Base-by-base conservation (phyloP, 768 basidiomycete genomes). In the Krasilnikovozyma curviuscula region DNA sequence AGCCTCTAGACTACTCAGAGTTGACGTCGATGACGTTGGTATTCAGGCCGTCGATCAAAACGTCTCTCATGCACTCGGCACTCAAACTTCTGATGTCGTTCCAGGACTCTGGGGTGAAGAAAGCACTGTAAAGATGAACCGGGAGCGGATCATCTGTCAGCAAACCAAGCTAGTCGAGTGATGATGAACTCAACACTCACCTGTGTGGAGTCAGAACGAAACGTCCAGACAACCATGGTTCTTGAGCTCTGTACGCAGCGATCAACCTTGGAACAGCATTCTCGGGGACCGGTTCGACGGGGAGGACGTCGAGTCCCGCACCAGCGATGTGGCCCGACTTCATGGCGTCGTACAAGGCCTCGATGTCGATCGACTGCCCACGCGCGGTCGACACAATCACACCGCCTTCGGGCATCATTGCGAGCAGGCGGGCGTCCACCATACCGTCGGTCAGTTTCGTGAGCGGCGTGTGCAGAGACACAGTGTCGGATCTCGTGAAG, bases 301-400 rank as follows among this genome's bases (percentile, higher is more conserved):
- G 53, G 13, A 58, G 31, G 23, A 81, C 79, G 61, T 80, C 78
- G 48, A 80, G 59, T 0, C 74, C 78, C 0, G 72, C 77, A 0
- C 75, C 78, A 3, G 69, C 69, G 32, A 80, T 74, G 33, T 53
- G 63, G 30, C 66, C 68, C 27, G 68, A 56, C 50, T 68, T 59
- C 49, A 79, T 57, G 1, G 66, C 67, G 5, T 72, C 61, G 12
- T 78, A 49, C 25, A 81, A 59, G 0, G 72, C 78, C 0, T 44
- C 52, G 54, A 79, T 78, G 46, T 79, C 71, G 6, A 81, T 53
- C 54, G 48, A 56, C 57, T 37, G 44, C 13, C 57, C 57, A 1
- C 57, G 44, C n/a, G 53, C 50, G 5, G 57, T 58, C 40, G 54
- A 56, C 45, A 58, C 41, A 9, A 58, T 39, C 2, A 47, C 40